These are phyloP conservation scores for Thuidium tamariscinum DNA, from an alignment of 225 moss, liverwort and hornwort genomes.

Conservation along the genomic window DNA sequence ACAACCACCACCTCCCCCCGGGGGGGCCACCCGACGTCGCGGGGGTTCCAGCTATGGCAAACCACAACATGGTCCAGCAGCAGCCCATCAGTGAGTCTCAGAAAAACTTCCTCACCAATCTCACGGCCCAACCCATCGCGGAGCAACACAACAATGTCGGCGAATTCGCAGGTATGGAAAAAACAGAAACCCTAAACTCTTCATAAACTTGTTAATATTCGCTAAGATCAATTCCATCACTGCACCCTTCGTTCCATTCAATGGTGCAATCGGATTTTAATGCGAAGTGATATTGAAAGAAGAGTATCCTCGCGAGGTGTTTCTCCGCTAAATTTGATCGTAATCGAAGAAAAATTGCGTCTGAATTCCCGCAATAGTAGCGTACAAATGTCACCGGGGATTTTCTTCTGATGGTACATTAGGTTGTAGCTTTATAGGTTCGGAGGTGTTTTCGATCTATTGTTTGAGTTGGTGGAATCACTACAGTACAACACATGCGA, in stretches of 20 bases:
- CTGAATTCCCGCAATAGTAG: neutral
- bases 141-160: neutral
- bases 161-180: constrained; percentile 6
- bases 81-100: neutral
- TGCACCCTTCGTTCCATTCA: neutral
- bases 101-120: constrained; percentile 18
- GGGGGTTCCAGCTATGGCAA: neutral
- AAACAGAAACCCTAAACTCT: neutral
- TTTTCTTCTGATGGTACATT: neutral
- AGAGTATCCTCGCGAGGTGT: neutral
- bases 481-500: neutral
- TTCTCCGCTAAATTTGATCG: neutral
- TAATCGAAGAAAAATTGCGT: neutral
- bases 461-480: neutral
- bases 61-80: neutral
- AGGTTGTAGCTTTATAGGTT: neutral
- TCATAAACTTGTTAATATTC: neutral
- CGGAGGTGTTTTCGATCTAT: neutral
- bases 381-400: neutral
- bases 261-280: neutral
- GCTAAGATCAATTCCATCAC: too few species aligned
- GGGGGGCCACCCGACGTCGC: neutral
- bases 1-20: neutral
- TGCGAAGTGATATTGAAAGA: neutral
- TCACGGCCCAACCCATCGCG: neutral